phyloP scores from a whole-genome alignment of 1,139 yeast genomes.

The Saccharomyces hybrid region DNA sequence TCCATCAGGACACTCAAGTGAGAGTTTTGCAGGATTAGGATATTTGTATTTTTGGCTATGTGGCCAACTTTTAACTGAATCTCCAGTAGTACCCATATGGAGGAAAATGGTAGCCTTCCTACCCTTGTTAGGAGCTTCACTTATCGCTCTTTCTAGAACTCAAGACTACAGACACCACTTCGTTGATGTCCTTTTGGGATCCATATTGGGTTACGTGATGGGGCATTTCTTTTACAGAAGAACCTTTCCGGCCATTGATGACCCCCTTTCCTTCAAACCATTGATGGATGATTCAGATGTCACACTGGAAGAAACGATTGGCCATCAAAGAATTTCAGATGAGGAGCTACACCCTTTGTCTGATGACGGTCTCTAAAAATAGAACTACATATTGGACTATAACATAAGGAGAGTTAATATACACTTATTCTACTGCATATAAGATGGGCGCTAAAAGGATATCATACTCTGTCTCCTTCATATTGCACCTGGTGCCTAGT shows the following conservation, averaged over 20 bases:
- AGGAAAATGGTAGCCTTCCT: constrained; percentile 37
- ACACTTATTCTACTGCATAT: neutral
- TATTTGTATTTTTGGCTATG: constrained; percentile 56
- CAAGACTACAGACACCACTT: constrained; percentile 78
- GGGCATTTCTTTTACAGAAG: constrained; percentile 42
- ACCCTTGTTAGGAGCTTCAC: constrained; percentile 50
- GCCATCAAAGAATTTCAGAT: constrained; percentile 6
- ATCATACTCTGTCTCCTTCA: neutral
- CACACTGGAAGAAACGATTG: constrained; percentile 10
- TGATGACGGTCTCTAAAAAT: constrained; percentile 1
- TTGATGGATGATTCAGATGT: constrained; percentile 34
- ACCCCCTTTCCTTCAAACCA: constrained; percentile 34
- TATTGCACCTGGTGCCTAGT: neutral
- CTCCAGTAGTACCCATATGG: constrained; percentile 46
- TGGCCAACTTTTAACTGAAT: constrained; percentile 49
- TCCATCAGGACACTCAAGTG: constrained; percentile 70
- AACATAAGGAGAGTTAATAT: neutral
- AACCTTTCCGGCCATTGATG: constrained; percentile 38
- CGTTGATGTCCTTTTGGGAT: constrained; percentile 57
- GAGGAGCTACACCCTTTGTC: constrained; percentile 10
- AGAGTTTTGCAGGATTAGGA: constrained; percentile 58
- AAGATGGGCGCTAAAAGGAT: neutral
- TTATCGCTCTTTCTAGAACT: constrained; percentile 64
- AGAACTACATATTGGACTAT: neutral
- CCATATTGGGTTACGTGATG: constrained; percentile 41